Evolutionary conservation across 2,329 filamentous ascomycete species (phyloP).

Genomic region (Boeremia exigua): DNA sequence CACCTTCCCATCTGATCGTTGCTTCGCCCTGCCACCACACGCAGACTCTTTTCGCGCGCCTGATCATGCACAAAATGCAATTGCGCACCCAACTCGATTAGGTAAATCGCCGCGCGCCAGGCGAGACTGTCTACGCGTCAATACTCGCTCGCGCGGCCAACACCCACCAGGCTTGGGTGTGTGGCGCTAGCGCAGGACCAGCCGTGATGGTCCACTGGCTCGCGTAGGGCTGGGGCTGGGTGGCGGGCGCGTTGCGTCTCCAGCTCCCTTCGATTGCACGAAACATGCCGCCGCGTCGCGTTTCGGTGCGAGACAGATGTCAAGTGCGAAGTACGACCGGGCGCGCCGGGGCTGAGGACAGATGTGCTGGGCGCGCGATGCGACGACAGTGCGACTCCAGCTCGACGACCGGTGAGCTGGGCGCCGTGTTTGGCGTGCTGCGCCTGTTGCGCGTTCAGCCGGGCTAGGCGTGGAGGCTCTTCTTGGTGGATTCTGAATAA

Average conservation of each 20-base stretch:
- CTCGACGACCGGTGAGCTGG: neutral
- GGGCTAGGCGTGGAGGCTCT: neutral
- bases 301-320: neutral
- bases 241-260: no score
- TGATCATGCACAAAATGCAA: neutral
- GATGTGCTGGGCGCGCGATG: neutral
- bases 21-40: neutral
- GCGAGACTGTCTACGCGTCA: slow-evolving; percentile 11
- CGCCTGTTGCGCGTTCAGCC: neutral
- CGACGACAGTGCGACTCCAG: slow-evolving; percentile 1
- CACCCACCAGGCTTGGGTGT: neutral
- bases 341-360: neutral
- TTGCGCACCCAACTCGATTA: neutral
- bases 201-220: slow-evolving; percentile 10
- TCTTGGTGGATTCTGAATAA: neutral
- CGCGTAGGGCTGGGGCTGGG: neutral
- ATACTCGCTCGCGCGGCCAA: slow-evolving; percentile 1
- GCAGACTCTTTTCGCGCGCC: neutral
- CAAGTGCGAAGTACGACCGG: neutral
- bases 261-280: no score
- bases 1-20: neutral
- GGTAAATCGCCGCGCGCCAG: neutral
- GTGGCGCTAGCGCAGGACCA: slow-evolving; percentile 16
- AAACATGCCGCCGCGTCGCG: neutral
- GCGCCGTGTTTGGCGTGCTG: neutral